Evolutionary conservation across 2,329 filamentous ascomycete genomes (phyloP), one percentile per base, ranked within the genome.

Genomic region (Arthrobotrys pseudoclavata): DNA sequence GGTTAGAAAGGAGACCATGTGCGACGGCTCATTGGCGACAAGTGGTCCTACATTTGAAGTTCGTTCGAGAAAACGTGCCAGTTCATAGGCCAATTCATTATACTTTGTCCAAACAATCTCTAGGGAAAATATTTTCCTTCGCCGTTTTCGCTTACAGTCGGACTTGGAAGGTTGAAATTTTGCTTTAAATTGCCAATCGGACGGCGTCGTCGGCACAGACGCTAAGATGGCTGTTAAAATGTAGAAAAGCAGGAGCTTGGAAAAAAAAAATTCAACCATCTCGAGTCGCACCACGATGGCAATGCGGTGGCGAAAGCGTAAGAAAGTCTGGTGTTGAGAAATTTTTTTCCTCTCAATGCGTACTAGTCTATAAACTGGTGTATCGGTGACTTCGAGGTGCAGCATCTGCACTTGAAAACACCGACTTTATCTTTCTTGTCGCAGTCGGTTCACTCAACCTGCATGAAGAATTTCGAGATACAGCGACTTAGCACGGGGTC

Each of bases 71-170:
- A 42, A 40, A 40, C 53, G 31, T 60, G 53, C 55, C 34, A 57
- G 29, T 20, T 57, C 52, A 50, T 50, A 50, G 22, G 29, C 52
- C 52, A 60, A 42, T 40, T 26, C 55, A 60, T 42, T 60, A 13
- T 24, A 42, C 10, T 52, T 52, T 57, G 31, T 40, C 60, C 34
- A 63, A n/a, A 63, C 37, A 15, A 37, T 34, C 40, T 24, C 12
- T 37, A 34, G 47, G 37, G 18, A 55, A 71, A 63, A 63, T 22
- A 42, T 57, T 34, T 72, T 66, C 52, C 29, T 57, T 72, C 69
- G 69, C 69, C 60, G 69, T 72, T 60, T 71, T 72, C 69, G 69
- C 69, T 72, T 72, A 72, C 40, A 57, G 20, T 72, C 69, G 69
- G 69, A 66, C 37, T 64, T 66, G 34, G 69, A 66, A 66, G 61